Evolutionary conservation across 108 stramenopile species (phyloP), one percentile per base, ranked within the genome.

Genomic region (Ochromonas danica): DNA sequence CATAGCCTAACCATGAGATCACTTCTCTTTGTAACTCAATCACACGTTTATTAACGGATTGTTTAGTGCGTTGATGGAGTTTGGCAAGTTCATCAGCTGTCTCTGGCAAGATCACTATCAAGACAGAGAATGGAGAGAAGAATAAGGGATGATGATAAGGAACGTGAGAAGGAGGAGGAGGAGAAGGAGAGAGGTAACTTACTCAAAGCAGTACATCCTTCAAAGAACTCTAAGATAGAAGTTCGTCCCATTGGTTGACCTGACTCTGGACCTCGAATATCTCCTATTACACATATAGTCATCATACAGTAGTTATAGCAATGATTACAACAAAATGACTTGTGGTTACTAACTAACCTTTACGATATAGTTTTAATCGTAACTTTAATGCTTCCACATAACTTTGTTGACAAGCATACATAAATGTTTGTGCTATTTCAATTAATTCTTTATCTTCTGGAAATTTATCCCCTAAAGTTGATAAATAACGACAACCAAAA

Each of bases 181-280:
- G n/a, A n/a, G n/a, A 22, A 51, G 22, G 22, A 22, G 22, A 51
- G 22, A 14, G 45, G 6, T 6, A 51, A 51, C 63, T 67, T 67
- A 67, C 63, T 67, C 30, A 31, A 67, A 28, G 63, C 63, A 36
- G 3, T 67, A 33, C 63, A 67, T 6, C 14, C 63, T 36, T 67
- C 63, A 33, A 67, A 67, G 31, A 67, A 67, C 25, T 67, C 63
- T 25, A 67, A 67, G 6, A 67, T 67, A 67, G 63, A 22, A 10
- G 63, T 36, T 36, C 63, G 63, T 10, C 14, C 6, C 63, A 67
- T 67, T 28, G 27, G 27, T 31, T 57, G 51, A 57, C 22, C 22
- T 10, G 51, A 22, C 10, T 17, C 17, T 10, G 51, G 51, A 57
- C 51, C 51, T 22, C 17, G 51, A 57, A 57, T 57, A 57, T 10